Base-by-base conservation (phyloP, 1,284 basidiomycete species). In the Exobasidium cylindrosporum region DNA sequence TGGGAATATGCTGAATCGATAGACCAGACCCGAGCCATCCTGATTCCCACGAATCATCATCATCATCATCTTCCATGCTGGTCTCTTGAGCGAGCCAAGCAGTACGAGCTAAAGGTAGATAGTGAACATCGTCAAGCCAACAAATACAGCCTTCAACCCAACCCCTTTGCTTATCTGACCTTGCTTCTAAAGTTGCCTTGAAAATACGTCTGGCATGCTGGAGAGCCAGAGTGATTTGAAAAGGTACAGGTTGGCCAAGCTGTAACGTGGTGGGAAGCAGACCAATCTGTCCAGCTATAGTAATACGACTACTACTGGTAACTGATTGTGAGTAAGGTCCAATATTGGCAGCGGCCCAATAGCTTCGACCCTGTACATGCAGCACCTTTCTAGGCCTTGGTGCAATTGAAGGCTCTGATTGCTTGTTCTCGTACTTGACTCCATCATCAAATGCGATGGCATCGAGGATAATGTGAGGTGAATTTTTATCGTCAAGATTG, bases 341-440 rank as follows among this genome's bases (percentile, higher is more conserved):
- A 60, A 99, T 98, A 79, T 97, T 98, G 1, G 96, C 95, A 7
- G 96, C 93, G 17, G 95, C 95, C 96, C 96, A 99, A 79, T 97
- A 97, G 77, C 92, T 95, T 58, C 95, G 80, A 14, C 92, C 86
- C 81, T 98, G 96, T 0, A 98, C 94, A 77, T 99, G 96, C 35
- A 98, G 83, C 0, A 89, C 83, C 58, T 86, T 86, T 2, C 70
- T 40, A 55, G 57, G 47, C 1, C 62, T 32, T 1, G 17, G 7
- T 7, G 50, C 21, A 17, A 40, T 40, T 17, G 35, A 40, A 23
- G 54, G 5, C 32, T 17, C 31, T 26, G 53, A n/a, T 30, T 14
- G 28, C 6, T 14, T n/a, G 21, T n/a, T 24, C 32, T 35, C 7
- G 50, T 49, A 49, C 3, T 23, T 10, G 6, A 57, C 17, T 7